These are phyloP conservation scores for Amyloporia xantha DNA, from an alignment of 768 basidiomycete genomes.

Conservation along the genomic window DNA sequence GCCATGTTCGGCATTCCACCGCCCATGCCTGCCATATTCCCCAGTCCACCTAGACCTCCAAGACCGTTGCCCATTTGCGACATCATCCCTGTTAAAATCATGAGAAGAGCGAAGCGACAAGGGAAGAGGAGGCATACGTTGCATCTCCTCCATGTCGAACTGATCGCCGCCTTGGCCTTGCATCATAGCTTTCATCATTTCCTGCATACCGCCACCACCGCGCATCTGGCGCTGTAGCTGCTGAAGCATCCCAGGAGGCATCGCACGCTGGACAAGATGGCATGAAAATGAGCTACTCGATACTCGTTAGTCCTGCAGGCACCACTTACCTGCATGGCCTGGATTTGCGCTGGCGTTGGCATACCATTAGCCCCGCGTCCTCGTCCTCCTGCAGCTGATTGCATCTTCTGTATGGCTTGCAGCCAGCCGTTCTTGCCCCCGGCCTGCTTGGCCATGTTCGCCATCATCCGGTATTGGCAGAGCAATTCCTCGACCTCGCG, in stretches of 20 bases:
- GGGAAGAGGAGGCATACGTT: conserved; percentile 47
- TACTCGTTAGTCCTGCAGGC: too few relatives aligned
- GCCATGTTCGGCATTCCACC: conserved; percentile 65
- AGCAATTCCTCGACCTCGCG: conserved; percentile 97
- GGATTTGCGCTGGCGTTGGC: conserved; percentile 90
- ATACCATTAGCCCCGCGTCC: conserved; percentile 83
- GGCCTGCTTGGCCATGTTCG: conserved; percentile 96
- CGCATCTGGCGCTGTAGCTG: conserved; percentile 84
- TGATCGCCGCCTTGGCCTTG: conserved; percentile 88
- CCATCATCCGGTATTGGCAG: conserved; percentile 98
- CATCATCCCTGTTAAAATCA: conserved; percentile 66
- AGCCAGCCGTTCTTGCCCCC: conserved; percentile 97
- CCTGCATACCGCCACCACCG: conserved; percentile 85
- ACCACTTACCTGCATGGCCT: conserved; percentile 79
- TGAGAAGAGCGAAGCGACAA: conserved; percentile 1
- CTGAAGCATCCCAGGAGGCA: conserved; percentile 94
- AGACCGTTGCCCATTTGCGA: conserved; percentile 67
- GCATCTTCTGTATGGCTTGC: conserved; percentile 90
- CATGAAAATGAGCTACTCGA: too few relatives aligned
- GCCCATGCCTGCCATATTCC: conserved; percentile 53
- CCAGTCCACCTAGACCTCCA: conserved; percentile 38
- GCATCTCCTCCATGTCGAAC: conserved; percentile 92
- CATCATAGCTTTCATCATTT: conserved; percentile 99
- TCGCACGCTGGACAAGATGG: conserved; percentile 61
- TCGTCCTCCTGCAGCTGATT: conserved; percentile 76